Evolutionary conservation across 1,139 yeast species (phyloP).

Genomic region (Casaregolazyma suthepensis): DNA sequence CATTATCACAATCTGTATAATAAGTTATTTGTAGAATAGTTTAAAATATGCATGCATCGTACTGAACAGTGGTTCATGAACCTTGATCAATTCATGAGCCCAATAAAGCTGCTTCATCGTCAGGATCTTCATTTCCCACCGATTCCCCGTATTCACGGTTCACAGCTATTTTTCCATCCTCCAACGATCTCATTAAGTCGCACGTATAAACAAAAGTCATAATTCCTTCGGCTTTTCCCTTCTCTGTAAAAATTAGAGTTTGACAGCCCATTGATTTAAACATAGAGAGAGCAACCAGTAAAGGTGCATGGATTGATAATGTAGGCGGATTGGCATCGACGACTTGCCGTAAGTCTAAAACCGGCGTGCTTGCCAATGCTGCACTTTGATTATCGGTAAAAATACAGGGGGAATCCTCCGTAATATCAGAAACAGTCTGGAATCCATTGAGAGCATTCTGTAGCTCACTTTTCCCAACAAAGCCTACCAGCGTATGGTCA

Average conservation of each 20-base stretch:
- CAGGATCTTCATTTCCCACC: not conserved
- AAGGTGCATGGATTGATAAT: slow-evolving; percentile 26
- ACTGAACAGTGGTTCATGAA: not conserved
- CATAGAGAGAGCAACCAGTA: slow-evolving; percentile 44
- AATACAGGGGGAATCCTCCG: slow-evolving; percentile 16
- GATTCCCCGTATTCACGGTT: not conserved
- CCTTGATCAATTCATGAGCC: not conserved
- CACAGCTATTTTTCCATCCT: slow-evolving; percentile 1
- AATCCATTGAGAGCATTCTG: slow-evolving; percentile 26
- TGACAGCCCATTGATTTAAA: slow-evolving; percentile 51
- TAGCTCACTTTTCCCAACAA: slow-evolving; percentile 37
- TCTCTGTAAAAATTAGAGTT: slow-evolving; percentile 47
- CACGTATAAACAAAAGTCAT: slow-evolving; percentile 65
- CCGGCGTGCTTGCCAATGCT: slow-evolving; percentile 2
- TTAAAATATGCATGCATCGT: slow-evolving; percentile 8
- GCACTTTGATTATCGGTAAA: slow-evolving; percentile 14
- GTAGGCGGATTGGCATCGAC: slow-evolving; percentile 31
- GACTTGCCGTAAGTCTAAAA: slow-evolving; percentile 21
- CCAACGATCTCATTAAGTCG: slow-evolving; percentile 34
- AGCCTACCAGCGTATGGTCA: slow-evolving; percentile 36
- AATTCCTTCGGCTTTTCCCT: slow-evolving; percentile 41
- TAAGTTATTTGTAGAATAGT: slow-evolving; percentile 7
- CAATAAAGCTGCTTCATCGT: not conserved
- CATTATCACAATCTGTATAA: not conserved
- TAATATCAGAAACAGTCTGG: slow-evolving; percentile 13